A percentile compares a stretch with the other conserved stretches of the same genome.
These are phyloP conservation scores for Solanum sejunctum DNA, from an alignment of 257 asterid species.

Conservation along the genomic window DNA sequence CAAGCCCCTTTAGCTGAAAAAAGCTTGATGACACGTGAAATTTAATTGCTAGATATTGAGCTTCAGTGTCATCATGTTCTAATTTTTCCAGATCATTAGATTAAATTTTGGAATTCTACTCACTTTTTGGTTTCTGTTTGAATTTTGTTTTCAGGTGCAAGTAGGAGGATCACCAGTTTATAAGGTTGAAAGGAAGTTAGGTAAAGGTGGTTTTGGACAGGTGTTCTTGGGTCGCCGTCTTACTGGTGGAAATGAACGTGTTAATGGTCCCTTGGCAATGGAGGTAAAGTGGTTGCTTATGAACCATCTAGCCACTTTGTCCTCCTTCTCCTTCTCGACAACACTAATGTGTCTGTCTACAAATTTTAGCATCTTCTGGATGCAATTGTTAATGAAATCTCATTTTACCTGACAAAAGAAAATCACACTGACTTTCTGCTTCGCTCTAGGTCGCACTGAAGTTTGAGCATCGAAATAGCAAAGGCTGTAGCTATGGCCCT, in stretches of 20 bases:
- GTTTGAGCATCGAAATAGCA: conserved; percentile 39
- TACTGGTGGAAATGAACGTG: conserved; percentile 17
- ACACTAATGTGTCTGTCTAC: not conserved
- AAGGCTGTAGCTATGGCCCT: conserved; percentile 42
- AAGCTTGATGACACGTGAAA: not conserved
- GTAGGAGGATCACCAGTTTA: conserved; percentile 34
- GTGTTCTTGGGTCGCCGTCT: conserved; percentile 34
- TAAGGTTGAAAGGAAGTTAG: conserved; percentile 33
- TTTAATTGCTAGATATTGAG: not conserved
- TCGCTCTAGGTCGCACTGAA: conserved; percentile 29
- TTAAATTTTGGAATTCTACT: not conserved
- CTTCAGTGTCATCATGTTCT: not conserved
- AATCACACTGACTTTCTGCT: not conserved
- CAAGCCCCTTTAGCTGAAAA: not conserved
- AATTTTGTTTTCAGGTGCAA: conserved; percentile 24
- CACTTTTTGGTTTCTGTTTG: not conserved
- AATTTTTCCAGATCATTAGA: not conserved
- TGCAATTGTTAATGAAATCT: not conserved
- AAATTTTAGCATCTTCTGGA: not conserved
- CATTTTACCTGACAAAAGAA: not conserved
- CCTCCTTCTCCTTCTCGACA: not conserved
- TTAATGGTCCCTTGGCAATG: conserved; percentile 16
- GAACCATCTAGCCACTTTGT: not conserved
- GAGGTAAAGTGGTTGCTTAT: conserved; percentile 11
- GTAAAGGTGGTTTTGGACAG: conserved; percentile 44